Percentiles rank a stretch among this genome's conserved stretches.
These are phyloP conservation scores for Ustilago sp. DNA, from an alignment of 1,284 basidiomycete genomes.

Conservation along the genomic window DNA sequence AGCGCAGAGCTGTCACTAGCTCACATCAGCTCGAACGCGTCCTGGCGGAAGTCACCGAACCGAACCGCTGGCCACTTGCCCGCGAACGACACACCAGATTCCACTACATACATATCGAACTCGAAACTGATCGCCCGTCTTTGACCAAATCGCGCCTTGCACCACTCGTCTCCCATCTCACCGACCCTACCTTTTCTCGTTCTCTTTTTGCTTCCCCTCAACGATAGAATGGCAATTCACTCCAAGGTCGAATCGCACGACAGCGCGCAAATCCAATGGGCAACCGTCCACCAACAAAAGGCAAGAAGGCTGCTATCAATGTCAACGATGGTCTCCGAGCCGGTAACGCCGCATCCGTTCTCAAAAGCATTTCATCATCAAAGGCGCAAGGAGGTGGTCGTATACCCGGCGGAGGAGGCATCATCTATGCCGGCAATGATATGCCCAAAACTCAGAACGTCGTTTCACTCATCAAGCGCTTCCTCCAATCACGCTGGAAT, in stretches of 20 bases:
- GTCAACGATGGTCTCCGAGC: conserved; percentile 48
- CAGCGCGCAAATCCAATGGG: conserved; percentile 50
- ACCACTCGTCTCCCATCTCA: background rate
- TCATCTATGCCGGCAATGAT: conserved; percentile 42
- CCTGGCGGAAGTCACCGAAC: background rate
- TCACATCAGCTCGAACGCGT: background rate
- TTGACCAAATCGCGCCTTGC: background rate
- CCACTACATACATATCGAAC: background rate
- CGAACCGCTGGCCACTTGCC: background rate
- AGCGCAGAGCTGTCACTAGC: background rate
- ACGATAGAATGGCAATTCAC: conserved; percentile 22
- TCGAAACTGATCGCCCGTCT: conserved; percentile 8
- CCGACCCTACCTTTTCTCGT: background rate
- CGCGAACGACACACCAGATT: background rate
- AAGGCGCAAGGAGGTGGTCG: conserved; percentile 48
- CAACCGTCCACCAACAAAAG: conserved; percentile 36
- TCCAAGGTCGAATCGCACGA: conserved; percentile 40
- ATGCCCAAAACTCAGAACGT: conserved; percentile 53
- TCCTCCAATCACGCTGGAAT: conserved; percentile 61
- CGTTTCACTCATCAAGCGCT: conserved; percentile 53
- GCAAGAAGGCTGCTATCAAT: conserved; percentile 42
- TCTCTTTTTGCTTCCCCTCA: background rate
- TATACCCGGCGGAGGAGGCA: conserved; percentile 49
- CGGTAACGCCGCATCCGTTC: conserved; percentile 40
- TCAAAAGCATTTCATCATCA: conserved; percentile 48